phyloP scores from a whole-genome alignment of 768 basidiomycete genomes.

The Russula olivacea region DNA sequence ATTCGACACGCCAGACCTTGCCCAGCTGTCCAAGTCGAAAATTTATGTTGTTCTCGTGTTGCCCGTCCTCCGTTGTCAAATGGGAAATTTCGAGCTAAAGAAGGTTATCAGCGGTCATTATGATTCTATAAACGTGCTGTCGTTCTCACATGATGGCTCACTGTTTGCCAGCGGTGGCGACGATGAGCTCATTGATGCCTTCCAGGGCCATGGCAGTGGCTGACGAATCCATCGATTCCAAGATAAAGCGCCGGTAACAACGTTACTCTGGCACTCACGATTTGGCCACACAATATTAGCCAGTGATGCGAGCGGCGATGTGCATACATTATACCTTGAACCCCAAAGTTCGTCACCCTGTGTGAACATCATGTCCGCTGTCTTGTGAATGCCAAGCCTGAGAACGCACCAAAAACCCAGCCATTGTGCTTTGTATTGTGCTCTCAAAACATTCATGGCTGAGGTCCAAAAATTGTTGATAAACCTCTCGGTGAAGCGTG shows the following conservation, averaged over 20 bases:
- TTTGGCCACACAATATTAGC: slow-evolving; percentile 1
- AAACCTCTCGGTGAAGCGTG: too few relatives aligned
- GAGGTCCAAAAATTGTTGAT: too few relatives aligned
- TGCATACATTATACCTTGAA: background rate
- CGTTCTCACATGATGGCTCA: background rate
- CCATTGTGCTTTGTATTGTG: too few relatives aligned
- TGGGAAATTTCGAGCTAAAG: background rate
- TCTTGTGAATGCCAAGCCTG: too few relatives aligned
- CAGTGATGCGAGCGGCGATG: background rate
- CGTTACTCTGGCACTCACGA: background rate
- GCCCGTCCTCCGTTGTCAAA: too few relatives aligned
- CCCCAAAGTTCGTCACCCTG: background rate
- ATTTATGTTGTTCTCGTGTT: background rate
- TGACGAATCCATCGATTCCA: background rate
- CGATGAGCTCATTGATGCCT: background rate
- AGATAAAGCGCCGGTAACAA: background rate
- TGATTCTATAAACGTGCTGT: background rate
- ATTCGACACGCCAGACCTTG: too few relatives aligned
- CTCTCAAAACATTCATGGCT: too few relatives aligned
- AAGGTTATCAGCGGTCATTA: background rate
- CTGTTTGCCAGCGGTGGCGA: slow-evolving; percentile 1
- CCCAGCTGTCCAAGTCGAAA: background rate
- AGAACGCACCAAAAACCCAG: too few relatives aligned
- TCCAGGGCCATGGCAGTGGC: background rate
- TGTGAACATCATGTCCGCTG: too few relatives aligned